Base-by-base conservation (phyloP, 192 early-diverging fungal species). In the Podila verticillata region DNA sequence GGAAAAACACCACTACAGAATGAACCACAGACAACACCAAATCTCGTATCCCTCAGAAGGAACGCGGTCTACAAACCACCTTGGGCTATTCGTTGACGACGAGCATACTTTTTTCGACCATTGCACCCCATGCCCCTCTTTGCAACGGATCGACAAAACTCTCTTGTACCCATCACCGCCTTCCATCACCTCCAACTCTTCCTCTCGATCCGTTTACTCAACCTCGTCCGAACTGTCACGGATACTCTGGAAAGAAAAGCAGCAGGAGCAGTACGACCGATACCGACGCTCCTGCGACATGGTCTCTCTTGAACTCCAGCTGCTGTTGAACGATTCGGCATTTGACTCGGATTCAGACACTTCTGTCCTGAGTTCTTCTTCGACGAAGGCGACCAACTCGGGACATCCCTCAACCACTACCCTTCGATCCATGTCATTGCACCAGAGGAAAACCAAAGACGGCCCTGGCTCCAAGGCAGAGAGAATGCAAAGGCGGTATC, bases 231-330 rank as follows among this genome's bases (percentile, higher is more conserved):
- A 66, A 12, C 3, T 64, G 31, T 65, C 74, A 58, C 36, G 59
- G 36, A 70, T 78, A 63, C 57, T 78, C 12, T 78, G 74, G 74
- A 78, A 57, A 34, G 74, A 78, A n/a, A 78, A 78, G 56, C 74
- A 78, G 28, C 35, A 61, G 58, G 74, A 78, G 57, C 74, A 78
- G 58, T 78, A 70, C 54, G 74, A 78, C 28, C 62, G 74, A 15
- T 78, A 78, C 28, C 29, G 74, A 4, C 61, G 68, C 26, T 78
- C 74, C 0, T 78, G 74, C 36, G 74, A 78, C 30, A 47, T 57
- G 13, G 74, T 78, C 48, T 78, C 74, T 3, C 20, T 78, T 2
- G 74, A 78, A 28, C 64, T 78, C 7, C 62, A 78, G n/a, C 63
- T 70, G 67, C 44, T 78, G 2, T 20, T 78, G 5, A 70, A 66